Evolutionary conservation across 179 eudicot species (phyloP), one percentile per base, ranked within the genome.

Genomic region (Silene coronaria): DNA sequence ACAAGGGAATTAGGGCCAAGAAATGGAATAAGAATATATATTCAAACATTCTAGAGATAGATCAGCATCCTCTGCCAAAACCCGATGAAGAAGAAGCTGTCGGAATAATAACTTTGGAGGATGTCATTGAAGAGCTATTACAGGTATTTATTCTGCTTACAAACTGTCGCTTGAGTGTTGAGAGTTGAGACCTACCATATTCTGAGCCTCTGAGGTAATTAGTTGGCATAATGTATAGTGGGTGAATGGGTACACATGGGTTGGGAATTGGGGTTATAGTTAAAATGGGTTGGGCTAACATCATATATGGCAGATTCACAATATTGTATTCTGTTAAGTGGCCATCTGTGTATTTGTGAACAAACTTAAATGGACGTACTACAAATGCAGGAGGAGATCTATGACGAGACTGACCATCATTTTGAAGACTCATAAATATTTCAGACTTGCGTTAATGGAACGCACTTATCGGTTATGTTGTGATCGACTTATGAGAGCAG

Each of bases 101-200:
- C 7, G 99, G 99, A 23, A 72, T 95, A 16, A 95, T 95, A 67
- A 95, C 99, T 48, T 79, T 95, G 90, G 99, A 95, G 76, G 99
- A 95, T 73, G 93, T 95, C 77, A 95, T 95, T 63, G 99, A 95
- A 87, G 97, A 95, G 84, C 91, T 95, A 66, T 75, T 95, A 55
- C 97, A 95, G 97, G 99, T 95, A 81, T 76, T 11, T 7, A 12
- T 22, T 14, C 71, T 36, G 17, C 0, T 67, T 28, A 21, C 36
- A 19, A 24, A 23, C 24, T 64, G 19, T 65, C 12, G 16, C 51
- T 45, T 11, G 51, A 38, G 46, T 1, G 46, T 10, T 1, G 46
- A 38, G 46, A 9, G 46, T 10, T 1, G 46, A 45, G 51, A 45
- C 51, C 51, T 45, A 45, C 51, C 51, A 45, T 45, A 45, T 45